Conservation (phyloP, 495 filamentous ascomycete genomes). For the Podospora australis region DNA sequence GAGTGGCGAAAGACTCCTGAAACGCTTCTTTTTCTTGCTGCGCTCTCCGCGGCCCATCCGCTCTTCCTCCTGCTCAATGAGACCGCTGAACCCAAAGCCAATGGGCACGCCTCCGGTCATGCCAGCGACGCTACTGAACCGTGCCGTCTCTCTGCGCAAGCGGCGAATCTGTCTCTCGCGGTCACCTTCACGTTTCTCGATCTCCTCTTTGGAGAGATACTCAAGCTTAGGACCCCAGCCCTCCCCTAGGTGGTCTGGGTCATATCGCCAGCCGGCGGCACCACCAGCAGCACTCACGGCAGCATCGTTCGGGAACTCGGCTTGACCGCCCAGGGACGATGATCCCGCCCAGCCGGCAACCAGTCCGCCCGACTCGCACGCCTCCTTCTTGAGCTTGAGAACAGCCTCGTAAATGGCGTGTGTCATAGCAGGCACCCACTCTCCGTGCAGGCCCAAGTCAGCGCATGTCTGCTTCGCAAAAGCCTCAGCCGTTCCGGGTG, state of each 20-base stretch:
- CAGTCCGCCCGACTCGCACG: constrained; percentile 79
- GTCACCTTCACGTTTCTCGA: constrained; percentile 94
- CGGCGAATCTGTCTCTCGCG: constrained; percentile 84
- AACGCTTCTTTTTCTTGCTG: constrained; percentile 88
- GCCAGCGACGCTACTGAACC: constrained; percentile 79
- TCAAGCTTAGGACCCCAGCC: constrained; percentile 96
- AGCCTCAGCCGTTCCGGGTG: constrained; percentile 80
- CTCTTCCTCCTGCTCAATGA: constrained; percentile 56
- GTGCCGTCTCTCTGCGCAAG: constrained; percentile 80
- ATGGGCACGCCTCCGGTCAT: constrained; percentile 59
- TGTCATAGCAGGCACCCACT: constrained; percentile 91
- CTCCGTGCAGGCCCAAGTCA: constrained; percentile 79
- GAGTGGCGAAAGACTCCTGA: constrained; percentile 77
- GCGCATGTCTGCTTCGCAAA: constrained; percentile 91
- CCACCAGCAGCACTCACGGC: constrained; percentile 49
- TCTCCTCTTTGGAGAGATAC: constrained; percentile 85
- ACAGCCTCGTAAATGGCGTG: constrained; percentile 97
- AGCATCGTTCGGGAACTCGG: constrained; percentile 83
- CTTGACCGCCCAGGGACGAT: constrained; percentile 24
- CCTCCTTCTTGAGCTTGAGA: constrained; percentile 88
- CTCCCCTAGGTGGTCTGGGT: constrained; percentile 78
- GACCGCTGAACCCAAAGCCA: constrained; percentile 49
- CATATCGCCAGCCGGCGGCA: constrained; percentile 91
- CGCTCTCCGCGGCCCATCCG: constrained; percentile 80
- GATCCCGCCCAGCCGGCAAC: constrained; percentile 55